A percentile compares a stretch with the other conserved stretches of the same genome.
phyloP scores from a whole-genome alignment of 2,329 filamentous ascomycete species.

The Neocatenulostroma microsporum region DNA sequence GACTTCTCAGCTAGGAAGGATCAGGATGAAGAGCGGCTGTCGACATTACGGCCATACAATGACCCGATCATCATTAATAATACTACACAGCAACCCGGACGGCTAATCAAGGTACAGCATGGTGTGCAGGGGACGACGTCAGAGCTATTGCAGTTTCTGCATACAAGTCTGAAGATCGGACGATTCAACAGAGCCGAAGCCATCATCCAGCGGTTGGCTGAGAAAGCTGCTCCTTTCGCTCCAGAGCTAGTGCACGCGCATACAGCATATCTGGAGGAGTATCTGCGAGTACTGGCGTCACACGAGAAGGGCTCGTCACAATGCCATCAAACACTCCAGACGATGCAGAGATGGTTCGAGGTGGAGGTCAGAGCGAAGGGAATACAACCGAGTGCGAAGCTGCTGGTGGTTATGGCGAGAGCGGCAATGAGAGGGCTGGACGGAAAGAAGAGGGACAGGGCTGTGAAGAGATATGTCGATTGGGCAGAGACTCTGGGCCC shows the following conservation, averaged over 20 bases:
- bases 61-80: conserved; percentile 24
- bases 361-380: conserved; percentile 56
- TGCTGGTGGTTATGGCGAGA: conserved; percentile 54
- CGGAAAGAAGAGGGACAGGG: conserved; percentile 39
- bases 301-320: conserved; percentile 16
- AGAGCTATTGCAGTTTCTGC: conserved; percentile 70
- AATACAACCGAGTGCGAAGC: conserved; percentile 43
- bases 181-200: conserved; percentile 68
- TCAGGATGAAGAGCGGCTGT: not conserved
- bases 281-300: conserved; percentile 48
- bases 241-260: conserved; percentile 61
- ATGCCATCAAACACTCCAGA: conserved; percentile 41
- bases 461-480: conserved; percentile 48
- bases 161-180: conserved; percentile 75
- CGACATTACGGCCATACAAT: conserved; percentile 12
- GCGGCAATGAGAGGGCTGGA: conserved; percentile 46
- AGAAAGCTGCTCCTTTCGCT: conserved; percentile 45
- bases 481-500: conserved; percentile 41
- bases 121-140: conserved; percentile 54
- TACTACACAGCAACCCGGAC: conserved; percentile 25
- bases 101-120: conserved; percentile 29
- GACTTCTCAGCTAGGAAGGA: conserved; percentile 8
- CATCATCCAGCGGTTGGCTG: conserved; percentile 60
- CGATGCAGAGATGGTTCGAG: conserved; percentile 78
- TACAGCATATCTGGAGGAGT: conserved; percentile 65